These are phyloP conservation scores for Lactifluus pinguis DNA, from an alignment of 768 basidiomycete species.

Conservation along the genomic window DNA sequence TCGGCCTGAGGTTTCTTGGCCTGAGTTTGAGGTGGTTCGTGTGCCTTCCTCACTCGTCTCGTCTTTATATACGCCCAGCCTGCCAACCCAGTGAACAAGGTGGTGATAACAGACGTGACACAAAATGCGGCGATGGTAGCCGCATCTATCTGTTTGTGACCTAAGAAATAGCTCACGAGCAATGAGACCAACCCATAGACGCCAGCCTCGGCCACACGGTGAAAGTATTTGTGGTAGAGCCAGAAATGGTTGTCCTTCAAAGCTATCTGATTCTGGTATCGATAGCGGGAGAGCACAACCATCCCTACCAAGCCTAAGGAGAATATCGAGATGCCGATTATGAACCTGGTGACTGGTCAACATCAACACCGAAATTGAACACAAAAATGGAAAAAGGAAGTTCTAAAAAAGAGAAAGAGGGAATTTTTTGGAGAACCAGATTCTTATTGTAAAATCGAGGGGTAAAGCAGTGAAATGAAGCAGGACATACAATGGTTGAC, in stretches of 20 bases:
- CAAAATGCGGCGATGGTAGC: background rate
- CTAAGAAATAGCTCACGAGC: background rate
- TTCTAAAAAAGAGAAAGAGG: too few relatives aligned
- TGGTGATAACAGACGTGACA: background rate
- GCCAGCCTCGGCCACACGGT: background rate
- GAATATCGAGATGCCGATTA: background rate
- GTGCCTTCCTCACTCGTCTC: too few relatives aligned
- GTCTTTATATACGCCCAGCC: too few relatives aligned
- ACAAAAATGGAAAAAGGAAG: too few relatives aligned
- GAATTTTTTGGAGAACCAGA: too few relatives aligned
- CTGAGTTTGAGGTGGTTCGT: too few relatives aligned
- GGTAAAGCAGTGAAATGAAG: background rate
- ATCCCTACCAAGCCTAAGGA: background rate
- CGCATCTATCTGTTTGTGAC: background rate
- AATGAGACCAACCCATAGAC: background rate
- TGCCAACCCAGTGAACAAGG: background rate
- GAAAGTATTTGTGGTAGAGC: background rate
- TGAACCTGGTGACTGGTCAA: background rate
- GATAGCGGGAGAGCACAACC: too few relatives aligned
- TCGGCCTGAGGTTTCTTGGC: too few relatives aligned
- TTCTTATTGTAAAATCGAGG: too few relatives aligned
- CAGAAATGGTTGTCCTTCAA: background rate
- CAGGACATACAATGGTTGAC: background rate
- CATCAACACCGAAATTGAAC: background rate
- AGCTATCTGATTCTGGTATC: too few relatives aligned